A percentile compares a stretch with the other conserved stretches of the same genome.
Evolutionary conservation across 1,284 basidiomycete species (phyloP).

Genomic region (Cryptococcus sp.): DNA sequence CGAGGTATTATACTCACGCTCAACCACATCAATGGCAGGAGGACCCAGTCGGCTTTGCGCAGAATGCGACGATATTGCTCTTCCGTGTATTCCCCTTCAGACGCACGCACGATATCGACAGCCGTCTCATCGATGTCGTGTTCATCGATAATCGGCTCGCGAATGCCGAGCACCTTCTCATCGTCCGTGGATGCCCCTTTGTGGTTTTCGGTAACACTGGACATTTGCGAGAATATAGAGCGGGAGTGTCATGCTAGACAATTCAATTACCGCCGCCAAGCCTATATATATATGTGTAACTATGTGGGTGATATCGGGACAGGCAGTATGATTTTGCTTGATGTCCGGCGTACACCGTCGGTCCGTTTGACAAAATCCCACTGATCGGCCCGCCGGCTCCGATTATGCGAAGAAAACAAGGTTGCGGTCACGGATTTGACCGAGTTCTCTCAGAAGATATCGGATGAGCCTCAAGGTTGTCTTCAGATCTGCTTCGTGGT

Average conservation of each 20-base stretch:
- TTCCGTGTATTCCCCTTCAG: conserved; percentile 8
- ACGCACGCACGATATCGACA: conserved; percentile 10
- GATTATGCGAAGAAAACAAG: no score
- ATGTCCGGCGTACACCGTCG: neutral
- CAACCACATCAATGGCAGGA: conserved; percentile 10
- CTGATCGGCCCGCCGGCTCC: no score
- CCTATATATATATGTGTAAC: no score
- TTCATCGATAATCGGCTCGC: neutral
- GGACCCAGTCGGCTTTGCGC: conserved; percentile 11
- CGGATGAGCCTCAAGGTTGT: no score
- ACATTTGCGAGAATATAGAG: neutral
- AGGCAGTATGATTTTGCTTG: neutral
- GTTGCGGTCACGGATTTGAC: no score
- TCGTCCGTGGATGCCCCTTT: neutral
- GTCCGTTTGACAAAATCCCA: no score
- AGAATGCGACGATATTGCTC: conserved; percentile 5
- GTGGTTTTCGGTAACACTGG: no score
- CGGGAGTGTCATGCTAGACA: neutral
- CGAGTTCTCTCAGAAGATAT: no score
- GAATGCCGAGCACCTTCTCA: neutral
- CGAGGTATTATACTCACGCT: neutral
- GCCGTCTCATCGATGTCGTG: neutral
- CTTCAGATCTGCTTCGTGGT: no score
- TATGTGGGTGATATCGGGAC: no score
- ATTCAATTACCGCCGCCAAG: neutral